A percentile compares a stretch with the other conserved stretches of the same genome.
Conservation (phyloP, 1,284 basidiomycete species). For the Malassezia obtusa region DNA sequence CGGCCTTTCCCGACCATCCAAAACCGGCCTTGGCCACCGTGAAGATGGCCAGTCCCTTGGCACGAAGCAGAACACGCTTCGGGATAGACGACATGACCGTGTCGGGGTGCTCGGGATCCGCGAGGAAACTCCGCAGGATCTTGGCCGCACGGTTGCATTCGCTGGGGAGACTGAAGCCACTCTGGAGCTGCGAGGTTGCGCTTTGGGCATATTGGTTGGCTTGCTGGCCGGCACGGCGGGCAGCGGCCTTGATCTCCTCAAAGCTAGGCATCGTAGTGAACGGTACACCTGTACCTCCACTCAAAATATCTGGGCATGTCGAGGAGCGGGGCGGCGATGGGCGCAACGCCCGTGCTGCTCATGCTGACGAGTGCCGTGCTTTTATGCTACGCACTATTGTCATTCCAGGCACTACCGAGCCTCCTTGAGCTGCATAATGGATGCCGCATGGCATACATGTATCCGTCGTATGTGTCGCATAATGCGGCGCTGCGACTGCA, state of each 20-base stretch:
- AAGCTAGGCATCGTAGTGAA: constrained; percentile 54
- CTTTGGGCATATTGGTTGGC: constrained; percentile 51
- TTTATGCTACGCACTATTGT: constrained; percentile 18
- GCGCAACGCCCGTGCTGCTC: background rate
- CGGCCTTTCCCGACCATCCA: constrained; percentile 90
- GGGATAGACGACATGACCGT: constrained; percentile 91
- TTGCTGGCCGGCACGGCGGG: constrained; percentile 68
- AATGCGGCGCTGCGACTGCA: constrained; percentile 49
- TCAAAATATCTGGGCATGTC: background rate
- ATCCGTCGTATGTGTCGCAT: constrained; percentile 67
- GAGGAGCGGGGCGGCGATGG: background rate
- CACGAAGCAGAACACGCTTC: constrained; percentile 78
- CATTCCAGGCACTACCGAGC: constrained; percentile 23
- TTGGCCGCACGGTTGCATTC: constrained; percentile 68
- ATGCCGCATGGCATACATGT: constrained; percentile 98
- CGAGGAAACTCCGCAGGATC: constrained; percentile 79
- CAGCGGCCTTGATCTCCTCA: constrained; percentile 68
- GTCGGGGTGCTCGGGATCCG: constrained; percentile 75
- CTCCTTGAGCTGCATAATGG: constrained; percentile 27
- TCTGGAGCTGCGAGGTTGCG: constrained; percentile 26
- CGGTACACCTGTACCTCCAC: background rate
- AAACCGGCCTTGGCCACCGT: constrained; percentile 77
- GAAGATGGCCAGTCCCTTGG: constrained; percentile 79
- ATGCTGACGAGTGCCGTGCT: background rate
- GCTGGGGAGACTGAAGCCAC: constrained; percentile 43